Evolutionary conservation across 768 basidiomycete genomes (phyloP).

Genomic region (Russula sp.): DNA sequence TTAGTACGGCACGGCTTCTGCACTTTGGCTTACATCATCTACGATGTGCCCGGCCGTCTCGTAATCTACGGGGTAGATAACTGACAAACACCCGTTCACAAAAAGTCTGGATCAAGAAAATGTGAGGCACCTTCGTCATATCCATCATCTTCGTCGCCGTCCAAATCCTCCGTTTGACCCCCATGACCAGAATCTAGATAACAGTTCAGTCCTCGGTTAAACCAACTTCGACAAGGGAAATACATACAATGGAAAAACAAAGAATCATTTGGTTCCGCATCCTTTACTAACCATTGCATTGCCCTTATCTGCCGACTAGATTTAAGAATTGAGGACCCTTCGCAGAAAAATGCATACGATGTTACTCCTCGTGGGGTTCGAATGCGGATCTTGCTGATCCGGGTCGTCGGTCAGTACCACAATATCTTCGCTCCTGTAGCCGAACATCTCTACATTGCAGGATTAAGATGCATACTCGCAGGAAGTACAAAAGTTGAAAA

Average conservation of each 20-base stretch:
- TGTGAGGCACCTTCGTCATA: constrained; percentile 58
- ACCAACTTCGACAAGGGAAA: not conserved
- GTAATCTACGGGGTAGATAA: constrained; percentile 88
- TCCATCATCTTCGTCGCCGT: constrained; percentile 78
- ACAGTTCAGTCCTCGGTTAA: not conserved
- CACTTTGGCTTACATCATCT: constrained; percentile 49
- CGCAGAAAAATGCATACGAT: constrained; percentile 34
- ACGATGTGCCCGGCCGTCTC: constrained; percentile 69
- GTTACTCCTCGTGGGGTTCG: constrained; percentile 48
- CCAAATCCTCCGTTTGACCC: constrained; percentile 74
- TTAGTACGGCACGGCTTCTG: not conserved
- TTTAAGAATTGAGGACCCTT: not conserved
- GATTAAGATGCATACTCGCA: not conserved
- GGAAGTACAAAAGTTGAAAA: not conserved
- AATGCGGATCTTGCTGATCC: constrained; percentile 36
- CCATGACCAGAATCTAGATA: constrained; percentile 84
- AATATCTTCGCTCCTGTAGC: constrained; percentile 50
- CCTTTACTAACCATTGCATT: constrained; percentile 54
- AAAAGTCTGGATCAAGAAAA: not conserved
- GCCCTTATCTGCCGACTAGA: constrained; percentile 35
- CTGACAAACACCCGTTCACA: constrained; percentile 32
- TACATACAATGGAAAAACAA: constrained; percentile 47
- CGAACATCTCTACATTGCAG: constrained; percentile 33
- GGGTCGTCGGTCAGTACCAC: constrained; percentile 49
- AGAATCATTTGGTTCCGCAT: constrained; percentile 49